Conservation (phyloP, 2,329 filamentous ascomycete genomes). For the Drechslerella stenobrocha region DNA sequence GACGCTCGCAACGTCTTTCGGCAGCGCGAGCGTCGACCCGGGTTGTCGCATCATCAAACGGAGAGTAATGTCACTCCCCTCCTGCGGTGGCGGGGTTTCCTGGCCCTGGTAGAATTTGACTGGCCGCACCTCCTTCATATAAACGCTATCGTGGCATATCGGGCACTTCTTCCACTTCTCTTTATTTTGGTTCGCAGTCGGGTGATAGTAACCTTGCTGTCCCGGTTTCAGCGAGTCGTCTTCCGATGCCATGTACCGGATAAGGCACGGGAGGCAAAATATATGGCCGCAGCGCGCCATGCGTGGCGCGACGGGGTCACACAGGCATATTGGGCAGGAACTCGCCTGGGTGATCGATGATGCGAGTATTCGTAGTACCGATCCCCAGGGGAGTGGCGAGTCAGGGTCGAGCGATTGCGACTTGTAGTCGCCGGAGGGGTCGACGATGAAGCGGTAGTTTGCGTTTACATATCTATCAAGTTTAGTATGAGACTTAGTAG, state of each 20-base stretch:
- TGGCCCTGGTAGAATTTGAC: slow-evolving; percentile 90
- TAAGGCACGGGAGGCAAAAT: slow-evolving; percentile 88
- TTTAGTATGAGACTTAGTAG: background rate
- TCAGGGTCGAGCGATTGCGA: slow-evolving; percentile 83
- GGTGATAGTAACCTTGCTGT: slow-evolving; percentile 62
- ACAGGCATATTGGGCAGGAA: slow-evolving; percentile 92
- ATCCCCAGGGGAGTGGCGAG: slow-evolving; percentile 84
- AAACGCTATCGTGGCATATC: slow-evolving; percentile 92
- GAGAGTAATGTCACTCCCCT: slow-evolving; percentile 86
- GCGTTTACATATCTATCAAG: slow-evolving; percentile 76
- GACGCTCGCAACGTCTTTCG: slow-evolving; percentile 72
- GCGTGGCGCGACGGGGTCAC: slow-evolving; percentile 84
- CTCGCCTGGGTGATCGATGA: slow-evolving; percentile 85
- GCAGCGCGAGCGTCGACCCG: slow-evolving; percentile 82
- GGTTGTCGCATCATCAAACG: slow-evolving; percentile 79
- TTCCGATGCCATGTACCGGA: slow-evolving; percentile 94
- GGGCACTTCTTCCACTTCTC: slow-evolving; percentile 90
- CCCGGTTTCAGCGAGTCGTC: slow-evolving; percentile 65
- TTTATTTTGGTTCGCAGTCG: slow-evolving; percentile 44
- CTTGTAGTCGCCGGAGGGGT: slow-evolving; percentile 76
- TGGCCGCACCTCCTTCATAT: slow-evolving; percentile 83
- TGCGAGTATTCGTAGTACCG: slow-evolving; percentile 86
- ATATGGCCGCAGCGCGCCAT: slow-evolving; percentile 99
- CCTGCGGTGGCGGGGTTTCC: slow-evolving; percentile 75
- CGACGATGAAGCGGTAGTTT: slow-evolving; percentile 95